phyloP scores from a whole-genome alignment of 2,329 filamentous ascomycete species.

The Lachnum nothofagi region DNA sequence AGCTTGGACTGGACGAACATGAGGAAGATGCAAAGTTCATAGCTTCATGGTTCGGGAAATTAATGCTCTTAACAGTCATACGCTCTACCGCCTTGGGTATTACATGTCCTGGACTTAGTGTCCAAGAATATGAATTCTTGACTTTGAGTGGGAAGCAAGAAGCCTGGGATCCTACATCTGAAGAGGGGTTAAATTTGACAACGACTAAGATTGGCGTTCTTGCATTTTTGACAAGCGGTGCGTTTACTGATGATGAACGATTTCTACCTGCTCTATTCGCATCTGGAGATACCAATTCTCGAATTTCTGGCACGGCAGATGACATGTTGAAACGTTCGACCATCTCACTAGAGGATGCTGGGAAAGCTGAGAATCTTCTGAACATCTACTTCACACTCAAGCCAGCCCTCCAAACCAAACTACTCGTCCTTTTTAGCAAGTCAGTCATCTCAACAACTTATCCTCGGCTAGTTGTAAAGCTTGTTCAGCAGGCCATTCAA shows the following conservation, averaged over 20 bases:
- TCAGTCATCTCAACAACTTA: slow-evolving; percentile 70
- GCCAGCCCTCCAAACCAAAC: slow-evolving; percentile 69
- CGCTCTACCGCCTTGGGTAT: slow-evolving; percentile 30
- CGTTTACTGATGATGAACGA: slow-evolving; percentile 77
- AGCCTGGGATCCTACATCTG: slow-evolving; percentile 58
- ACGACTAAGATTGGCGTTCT: slow-evolving; percentile 66
- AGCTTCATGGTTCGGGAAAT: slow-evolving; percentile 68
- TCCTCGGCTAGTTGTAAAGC: slow-evolving; percentile 59
- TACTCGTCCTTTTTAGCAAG: slow-evolving; percentile 70
- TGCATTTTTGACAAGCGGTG: slow-evolving; percentile 73
- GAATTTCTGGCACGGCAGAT: slow-evolving; percentile 78
- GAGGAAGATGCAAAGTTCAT: slow-evolving; percentile 67
- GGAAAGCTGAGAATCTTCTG: slow-evolving; percentile 62
- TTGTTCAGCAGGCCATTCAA: slow-evolving; percentile 63
- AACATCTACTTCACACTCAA: slow-evolving; percentile 67
- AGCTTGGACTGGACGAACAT: slow-evolving; percentile 59
- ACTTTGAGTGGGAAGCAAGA: slow-evolving; percentile 61
- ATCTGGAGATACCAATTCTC: slow-evolving; percentile 73
- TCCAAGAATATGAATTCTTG: slow-evolving; percentile 64
- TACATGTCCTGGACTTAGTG: slow-evolving; percentile 52
- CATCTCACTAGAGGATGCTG: slow-evolving; percentile 65
- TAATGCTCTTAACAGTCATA: slow-evolving; percentile 63
- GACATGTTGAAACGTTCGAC: slow-evolving; percentile 79
- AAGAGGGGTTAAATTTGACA: slow-evolving; percentile 59
- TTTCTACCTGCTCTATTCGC: slow-evolving; percentile 81